Base-by-base conservation (phyloP, 2,329 filamentous ascomycete genomes). In the Arachnopeziza araneosa region DNA sequence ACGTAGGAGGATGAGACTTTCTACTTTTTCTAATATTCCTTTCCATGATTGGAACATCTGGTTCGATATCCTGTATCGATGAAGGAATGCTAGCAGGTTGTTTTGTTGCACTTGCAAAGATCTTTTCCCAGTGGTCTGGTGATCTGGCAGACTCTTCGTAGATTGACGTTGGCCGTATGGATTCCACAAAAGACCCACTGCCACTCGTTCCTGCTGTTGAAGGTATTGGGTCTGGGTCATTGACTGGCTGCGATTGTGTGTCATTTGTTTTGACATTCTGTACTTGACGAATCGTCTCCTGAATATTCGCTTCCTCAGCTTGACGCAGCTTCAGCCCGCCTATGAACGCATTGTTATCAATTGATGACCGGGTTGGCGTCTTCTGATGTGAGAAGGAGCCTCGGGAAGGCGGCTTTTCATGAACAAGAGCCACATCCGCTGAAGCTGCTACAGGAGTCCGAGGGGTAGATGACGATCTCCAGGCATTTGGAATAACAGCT, bases 281-380 rank as follows among this genome's bases (percentile, higher is more conserved):
- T 2, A 59, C 51, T 26, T 62, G 52, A 48, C 58, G 59, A 49
- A 63, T 60, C 19, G 49, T 61, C 8, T 68, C 60, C 54, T 68
- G 66, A 9, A 60, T 51, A 26, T 58, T 52, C n/a, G 57, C 60
- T 50, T 69, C 66, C 52, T 67, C 63, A 7, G 64, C 66, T 26
- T 68, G 62, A 52, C 67, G 64, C 1, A 72, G 64, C 55, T 71
- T 73, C 10, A 72, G 50, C 24, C 71, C 71, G 21, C 70, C 71
- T 50, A 71, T 69, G 49, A 73, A 73, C 19, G 24, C 55, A 24
- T 22, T 26, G 52, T 52, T 52, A 17, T 22, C n/a, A 2, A 14
- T 22, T 17, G 49, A 32, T 2, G 21, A 12, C 8, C 17, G 7
- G n/a, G 1, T 5, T 24, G 51, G 50, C 5, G 17, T 50, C 22